These are phyloP conservation scores for Apiospora koreana DNA, from an alignment of 2,329 filamentous ascomycete genomes.

Conservation along the genomic window DNA sequence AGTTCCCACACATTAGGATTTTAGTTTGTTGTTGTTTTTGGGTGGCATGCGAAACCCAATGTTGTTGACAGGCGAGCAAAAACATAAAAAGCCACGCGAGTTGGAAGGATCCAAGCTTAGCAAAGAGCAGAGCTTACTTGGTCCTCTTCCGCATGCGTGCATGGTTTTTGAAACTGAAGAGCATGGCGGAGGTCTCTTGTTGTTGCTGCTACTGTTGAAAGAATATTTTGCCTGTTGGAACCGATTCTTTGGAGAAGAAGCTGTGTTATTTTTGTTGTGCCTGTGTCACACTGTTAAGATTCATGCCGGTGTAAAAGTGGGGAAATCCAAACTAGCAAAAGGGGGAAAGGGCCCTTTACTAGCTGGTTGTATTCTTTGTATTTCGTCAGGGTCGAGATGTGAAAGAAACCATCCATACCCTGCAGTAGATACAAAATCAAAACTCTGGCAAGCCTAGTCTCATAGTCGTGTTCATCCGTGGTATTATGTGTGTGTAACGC, in stretches of 20 bases:
- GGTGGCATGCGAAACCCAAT: neutral
- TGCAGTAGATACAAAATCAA: neutral
- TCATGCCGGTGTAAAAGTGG: neutral
- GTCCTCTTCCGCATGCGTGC: conserved; percentile 12
- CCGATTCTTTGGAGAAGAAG: conserved; percentile 9
- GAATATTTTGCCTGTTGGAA: conserved; percentile 14
- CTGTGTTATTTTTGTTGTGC: conserved; percentile 6
- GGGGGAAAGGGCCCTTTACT: neutral
- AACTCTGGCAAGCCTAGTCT: neutral
- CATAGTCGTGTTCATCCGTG: neutral
- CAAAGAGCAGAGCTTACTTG: neutral
- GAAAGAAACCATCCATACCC: neutral
- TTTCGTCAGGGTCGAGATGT: neutral
- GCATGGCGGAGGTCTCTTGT: neutral
- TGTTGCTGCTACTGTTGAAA: neutral
- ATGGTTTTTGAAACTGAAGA: conserved; percentile 9
- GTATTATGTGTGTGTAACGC: too few relatives aligned
- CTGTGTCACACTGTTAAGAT: conserved; percentile 2
- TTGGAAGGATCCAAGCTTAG: conserved; percentile 15
- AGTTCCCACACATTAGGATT: neutral
- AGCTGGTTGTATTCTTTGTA: neutral
- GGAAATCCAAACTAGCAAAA: neutral
- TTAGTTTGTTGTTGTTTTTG: neutral
- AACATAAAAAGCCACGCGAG: conserved; percentile 23
- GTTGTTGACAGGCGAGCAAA: conserved; percentile 3